These are phyloP conservation scores for Sophora flavescens DNA, from an alignment of 306 rosid species.

Conservation along the genomic window DNA sequence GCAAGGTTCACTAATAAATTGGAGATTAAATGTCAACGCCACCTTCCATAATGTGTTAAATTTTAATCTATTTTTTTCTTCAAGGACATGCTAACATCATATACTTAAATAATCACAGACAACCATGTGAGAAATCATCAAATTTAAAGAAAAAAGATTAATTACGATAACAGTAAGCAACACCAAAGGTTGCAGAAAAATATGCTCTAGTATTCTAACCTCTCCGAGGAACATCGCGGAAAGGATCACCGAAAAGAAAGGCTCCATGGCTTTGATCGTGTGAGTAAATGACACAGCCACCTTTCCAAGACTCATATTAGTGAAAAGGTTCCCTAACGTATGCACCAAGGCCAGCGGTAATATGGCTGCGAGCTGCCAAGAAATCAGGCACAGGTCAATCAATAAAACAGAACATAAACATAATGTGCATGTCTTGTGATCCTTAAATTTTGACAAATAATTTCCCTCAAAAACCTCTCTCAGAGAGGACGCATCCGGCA, in stretches of 20 bases:
- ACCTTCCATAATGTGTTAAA: neutral
- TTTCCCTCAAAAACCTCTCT: too few relatives aligned
- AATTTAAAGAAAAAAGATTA: neutral
- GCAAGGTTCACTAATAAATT: conserved; percentile 20
- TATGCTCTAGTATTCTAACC: conserved; percentile 53
- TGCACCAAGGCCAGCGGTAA: conserved; percentile 87
- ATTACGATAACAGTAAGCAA: conserved; percentile 12
- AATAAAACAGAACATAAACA: conserved; percentile 15
- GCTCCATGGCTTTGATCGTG: conserved; percentile 98
- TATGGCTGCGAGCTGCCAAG: conserved; percentile 79
- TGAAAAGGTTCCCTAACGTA: conserved; percentile 93
- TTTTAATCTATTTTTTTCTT: conserved; percentile 11
- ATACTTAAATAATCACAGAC: neutral
- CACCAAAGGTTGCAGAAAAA: neutral
- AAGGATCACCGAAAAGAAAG: conserved; percentile 93
- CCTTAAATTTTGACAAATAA: too few relatives aligned
- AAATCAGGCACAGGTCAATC: conserved; percentile 36
- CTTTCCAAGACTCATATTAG: conserved; percentile 98
- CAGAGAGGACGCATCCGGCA: too few relatives aligned
- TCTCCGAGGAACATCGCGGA: conserved; percentile 96
- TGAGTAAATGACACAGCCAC: conserved; percentile 99
- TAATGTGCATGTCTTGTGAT: too few relatives aligned
- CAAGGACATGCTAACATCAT: neutral
- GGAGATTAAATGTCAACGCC: neutral
- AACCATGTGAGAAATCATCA: conserved; percentile 21